phyloP scores from a whole-genome alignment of 139 green algal species.

The Asterochloris sp. region DNA sequence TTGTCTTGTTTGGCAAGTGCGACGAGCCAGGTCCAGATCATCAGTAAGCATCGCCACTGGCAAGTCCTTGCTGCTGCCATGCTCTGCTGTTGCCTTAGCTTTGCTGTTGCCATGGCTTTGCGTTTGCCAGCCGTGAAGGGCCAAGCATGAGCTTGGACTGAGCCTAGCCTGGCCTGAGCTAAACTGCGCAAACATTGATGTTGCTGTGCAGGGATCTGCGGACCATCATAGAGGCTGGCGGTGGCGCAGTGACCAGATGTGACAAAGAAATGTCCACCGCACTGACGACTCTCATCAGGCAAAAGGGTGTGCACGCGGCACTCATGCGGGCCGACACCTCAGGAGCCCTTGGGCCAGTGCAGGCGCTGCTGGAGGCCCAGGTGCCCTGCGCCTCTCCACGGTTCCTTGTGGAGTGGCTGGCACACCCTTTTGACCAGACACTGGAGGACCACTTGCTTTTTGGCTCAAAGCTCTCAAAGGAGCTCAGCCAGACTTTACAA shows the following conservation, averaged over 20 bases:
- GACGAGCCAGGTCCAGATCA: too few relatives aligned
- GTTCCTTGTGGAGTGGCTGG: slow-evolving; percentile 12
- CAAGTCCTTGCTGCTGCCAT: too few relatives aligned
- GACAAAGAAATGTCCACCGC: neutral
- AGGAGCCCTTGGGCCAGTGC: neutral
- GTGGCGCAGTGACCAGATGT: neutral
- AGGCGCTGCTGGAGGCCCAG: slow-evolving; percentile 4
- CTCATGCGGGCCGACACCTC: slow-evolving; percentile 1
- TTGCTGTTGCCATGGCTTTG: too few relatives aligned
- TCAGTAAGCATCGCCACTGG: too few relatives aligned
- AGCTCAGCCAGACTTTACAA: too few relatives aligned
- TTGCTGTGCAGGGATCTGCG: too few relatives aligned
- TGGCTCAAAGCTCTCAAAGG: neutral
- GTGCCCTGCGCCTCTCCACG: slow-evolving; percentile 1
- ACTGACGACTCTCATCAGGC: neutral
- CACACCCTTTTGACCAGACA: neutral
- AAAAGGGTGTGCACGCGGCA: neutral
- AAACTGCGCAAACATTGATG: too few relatives aligned
- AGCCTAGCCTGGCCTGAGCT: too few relatives aligned
- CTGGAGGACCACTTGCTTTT: slow-evolving; percentile 1
- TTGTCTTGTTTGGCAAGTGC: too few relatives aligned
- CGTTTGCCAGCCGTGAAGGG: too few relatives aligned
- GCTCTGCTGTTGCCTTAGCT: too few relatives aligned
- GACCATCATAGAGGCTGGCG: neutral
- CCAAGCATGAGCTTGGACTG: too few relatives aligned